Conservation (phyloP, 2,329 filamentous ascomycete genomes). For the Microdochium trichocladiopsis region DNA sequence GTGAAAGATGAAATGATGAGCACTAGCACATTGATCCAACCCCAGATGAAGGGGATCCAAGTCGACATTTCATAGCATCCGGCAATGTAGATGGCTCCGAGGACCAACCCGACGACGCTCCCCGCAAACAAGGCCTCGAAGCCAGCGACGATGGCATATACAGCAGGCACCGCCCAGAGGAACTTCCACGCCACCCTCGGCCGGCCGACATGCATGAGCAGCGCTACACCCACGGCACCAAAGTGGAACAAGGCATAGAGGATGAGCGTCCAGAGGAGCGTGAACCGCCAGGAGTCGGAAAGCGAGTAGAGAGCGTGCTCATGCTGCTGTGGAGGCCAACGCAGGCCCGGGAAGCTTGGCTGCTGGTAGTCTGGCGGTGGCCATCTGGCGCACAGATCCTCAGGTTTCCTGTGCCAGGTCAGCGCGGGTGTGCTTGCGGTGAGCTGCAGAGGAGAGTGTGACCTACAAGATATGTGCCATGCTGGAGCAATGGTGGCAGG, state of each 20-base stretch:
- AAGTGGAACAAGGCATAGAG: constrained; percentile 71
- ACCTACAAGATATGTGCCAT: background rate
- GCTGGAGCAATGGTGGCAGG: background rate
- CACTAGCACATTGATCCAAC: constrained; percentile 73
- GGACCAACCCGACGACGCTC: constrained; percentile 73
- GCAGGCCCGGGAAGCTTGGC: constrained; percentile 75
- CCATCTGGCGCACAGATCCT: constrained; percentile 13
- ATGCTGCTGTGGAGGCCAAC: constrained; percentile 55
- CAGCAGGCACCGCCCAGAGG: constrained; percentile 64
- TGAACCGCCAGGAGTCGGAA: constrained; percentile 79
- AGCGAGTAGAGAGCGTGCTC: constrained; percentile 64
- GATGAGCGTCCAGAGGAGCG: constrained; percentile 77
- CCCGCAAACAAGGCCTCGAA: constrained; percentile 74
- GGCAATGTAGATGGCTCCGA: constrained; percentile 73
- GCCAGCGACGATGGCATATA: constrained; percentile 66
- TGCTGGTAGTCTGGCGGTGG: constrained; percentile 53
- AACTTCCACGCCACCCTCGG: constrained; percentile 47
- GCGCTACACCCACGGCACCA: constrained; percentile 62
- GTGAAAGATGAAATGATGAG: constrained; percentile 84
- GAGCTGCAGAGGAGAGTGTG: background rate
- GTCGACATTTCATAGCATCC: constrained; percentile 90
- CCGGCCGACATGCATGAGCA: constrained; percentile 61
- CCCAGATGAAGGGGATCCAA: constrained; percentile 90
- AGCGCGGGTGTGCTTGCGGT: background rate
- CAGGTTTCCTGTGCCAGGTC: background rate